Evolutionary conservation across 139 green algal species (phyloP).

Genomic region (Microglena sp.): DNA sequence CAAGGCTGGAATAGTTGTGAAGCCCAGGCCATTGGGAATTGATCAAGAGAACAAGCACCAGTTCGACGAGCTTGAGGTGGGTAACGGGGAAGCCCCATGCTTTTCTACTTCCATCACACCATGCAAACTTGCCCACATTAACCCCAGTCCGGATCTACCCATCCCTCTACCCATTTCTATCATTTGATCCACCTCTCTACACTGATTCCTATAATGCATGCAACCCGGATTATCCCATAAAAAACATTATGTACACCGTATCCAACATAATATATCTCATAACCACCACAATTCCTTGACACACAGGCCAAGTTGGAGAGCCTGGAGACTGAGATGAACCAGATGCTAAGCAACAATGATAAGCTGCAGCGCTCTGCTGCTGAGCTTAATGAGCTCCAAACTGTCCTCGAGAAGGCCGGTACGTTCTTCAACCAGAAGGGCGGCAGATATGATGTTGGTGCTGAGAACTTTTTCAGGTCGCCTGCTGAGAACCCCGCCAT

Average conservation of each 20-base stretch:
- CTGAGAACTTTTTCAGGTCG: neutral
- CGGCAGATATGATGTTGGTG: neutral
- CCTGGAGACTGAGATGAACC: conserved; percentile 78
- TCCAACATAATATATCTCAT: neutral
- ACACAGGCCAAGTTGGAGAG: conserved; percentile 77
- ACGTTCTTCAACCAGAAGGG: conserved; percentile 75
- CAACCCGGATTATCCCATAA: too few species aligned
- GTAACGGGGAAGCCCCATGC: neutral
- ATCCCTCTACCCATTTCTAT: neutral
- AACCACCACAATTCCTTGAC: too few species aligned
- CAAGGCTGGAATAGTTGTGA: neutral
- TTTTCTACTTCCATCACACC: neutral
- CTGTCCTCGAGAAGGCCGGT: conserved; percentile 89
- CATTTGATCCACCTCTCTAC: neutral
- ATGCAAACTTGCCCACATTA: neutral
- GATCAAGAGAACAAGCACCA: conserved; percentile 27
- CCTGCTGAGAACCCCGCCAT: neutral
- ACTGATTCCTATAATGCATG: too few species aligned
- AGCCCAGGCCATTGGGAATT: neutral
- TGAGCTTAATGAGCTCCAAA: conserved; percentile 50
- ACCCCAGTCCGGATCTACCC: neutral
- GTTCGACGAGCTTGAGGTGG: conserved; percentile 71
- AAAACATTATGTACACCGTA: too few species aligned
- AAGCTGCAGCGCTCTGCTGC: conserved; percentile 54
- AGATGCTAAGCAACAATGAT: conserved; percentile 87